Percentiles rank a stretch among this genome's conserved stretches.
Conservation (phyloP, 176 grass and related monocot species). For the Aegilops speltoides region DNA sequence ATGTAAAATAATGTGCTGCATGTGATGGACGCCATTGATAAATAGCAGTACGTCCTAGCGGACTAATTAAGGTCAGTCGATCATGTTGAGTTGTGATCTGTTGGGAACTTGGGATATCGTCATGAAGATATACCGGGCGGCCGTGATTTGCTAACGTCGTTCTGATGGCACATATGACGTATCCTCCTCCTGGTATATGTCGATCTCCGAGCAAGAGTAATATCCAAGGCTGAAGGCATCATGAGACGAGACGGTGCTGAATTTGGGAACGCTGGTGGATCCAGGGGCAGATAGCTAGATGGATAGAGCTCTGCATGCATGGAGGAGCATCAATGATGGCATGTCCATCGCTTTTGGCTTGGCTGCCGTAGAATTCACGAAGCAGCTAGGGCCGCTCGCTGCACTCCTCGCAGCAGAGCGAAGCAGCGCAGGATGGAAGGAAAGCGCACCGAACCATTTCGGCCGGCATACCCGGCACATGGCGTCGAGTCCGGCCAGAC, state of each 20-base stretch:
- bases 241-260: background rate
- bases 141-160: no score
- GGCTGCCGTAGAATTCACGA: background rate
- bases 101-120: no score
- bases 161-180: background rate
- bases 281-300: background rate
- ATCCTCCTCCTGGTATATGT: background rate
- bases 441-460: constrained; percentile 34
- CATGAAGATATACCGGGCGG: no score
- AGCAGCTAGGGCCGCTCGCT: background rate
- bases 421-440: background rate
- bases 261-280: background rate
- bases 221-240: background rate
- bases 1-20: no score
- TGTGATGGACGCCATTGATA: no score
- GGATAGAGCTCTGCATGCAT: background rate
- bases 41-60: no score
- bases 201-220: background rate
- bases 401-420: background rate
- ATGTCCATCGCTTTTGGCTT: constrained; percentile 6
- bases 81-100: no score
- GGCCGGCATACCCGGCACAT: background rate
- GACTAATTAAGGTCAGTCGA: no score
- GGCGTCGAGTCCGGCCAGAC: background rate
- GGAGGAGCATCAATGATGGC: background rate